Percentiles rank a stretch among this genome's conserved stretches.
Evolutionary conservation across 1,139 yeast species (phyloP).

Genomic region (Suhomyces atakaporum): DNA sequence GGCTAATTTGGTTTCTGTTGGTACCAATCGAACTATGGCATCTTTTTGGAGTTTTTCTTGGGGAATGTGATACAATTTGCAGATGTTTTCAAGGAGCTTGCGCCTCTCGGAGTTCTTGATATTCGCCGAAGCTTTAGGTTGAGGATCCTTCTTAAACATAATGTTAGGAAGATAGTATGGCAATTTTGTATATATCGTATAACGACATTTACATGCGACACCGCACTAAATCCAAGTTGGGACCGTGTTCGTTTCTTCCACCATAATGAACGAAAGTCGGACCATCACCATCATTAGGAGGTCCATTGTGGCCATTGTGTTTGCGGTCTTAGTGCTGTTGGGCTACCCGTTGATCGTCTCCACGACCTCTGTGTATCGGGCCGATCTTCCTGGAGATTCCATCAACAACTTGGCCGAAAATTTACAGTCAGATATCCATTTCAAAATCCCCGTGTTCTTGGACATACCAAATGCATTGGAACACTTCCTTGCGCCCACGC

Average conservation of each 20-base stretch:
- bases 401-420: slow-evolving; percentile 36
- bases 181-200: too few relatives aligned
- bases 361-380: slow-evolving; percentile 75
- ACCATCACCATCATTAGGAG: slow-evolving; percentile 14
- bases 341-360: slow-evolving; percentile 76
- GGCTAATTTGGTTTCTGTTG: slow-evolving; percentile 66
- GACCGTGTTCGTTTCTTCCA: neutral
- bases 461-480: slow-evolving; percentile 36
- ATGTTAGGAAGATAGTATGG: neutral
- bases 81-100: slow-evolving; percentile 52
- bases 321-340: slow-evolving; percentile 35
- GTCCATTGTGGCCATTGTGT: slow-evolving; percentile 32
- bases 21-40: slow-evolving; percentile 52
- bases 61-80: slow-evolving; percentile 48
- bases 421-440: slow-evolving; percentile 36
- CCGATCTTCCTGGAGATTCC: slow-evolving; percentile 68
- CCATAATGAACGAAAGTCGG: slow-evolving; percentile 4
- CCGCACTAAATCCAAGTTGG: too few relatives aligned
- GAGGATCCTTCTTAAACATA: slow-evolving; percentile 24
- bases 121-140: slow-evolving; percentile 73
- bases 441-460: slow-evolving; percentile 60
- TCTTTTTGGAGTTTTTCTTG: slow-evolving; percentile 48
- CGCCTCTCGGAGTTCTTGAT: slow-evolving; percentile 82
- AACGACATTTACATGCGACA: too few relatives aligned
- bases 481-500: slow-evolving; percentile 30